Evolutionary conservation across 192 early-diverging fungal species (phyloP).

Genomic region (Spizellomyces punctatus): DNA sequence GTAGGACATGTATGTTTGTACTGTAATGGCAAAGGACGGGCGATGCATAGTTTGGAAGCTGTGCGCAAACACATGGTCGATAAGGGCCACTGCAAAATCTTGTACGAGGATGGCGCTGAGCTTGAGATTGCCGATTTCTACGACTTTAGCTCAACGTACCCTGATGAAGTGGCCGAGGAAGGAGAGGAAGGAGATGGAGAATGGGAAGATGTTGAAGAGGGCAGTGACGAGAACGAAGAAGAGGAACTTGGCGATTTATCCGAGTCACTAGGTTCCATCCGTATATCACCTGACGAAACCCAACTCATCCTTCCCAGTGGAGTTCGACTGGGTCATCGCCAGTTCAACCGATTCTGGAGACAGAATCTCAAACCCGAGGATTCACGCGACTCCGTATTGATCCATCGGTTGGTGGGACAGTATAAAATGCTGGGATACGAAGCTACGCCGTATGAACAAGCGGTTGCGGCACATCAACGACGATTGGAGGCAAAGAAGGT

Average conservation of each 20-base stretch:
- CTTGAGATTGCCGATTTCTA: conserved; percentile 94
- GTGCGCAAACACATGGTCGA: conserved; percentile 94
- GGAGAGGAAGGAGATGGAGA: conserved; percentile 44
- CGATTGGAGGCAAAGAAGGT: conserved; percentile 61
- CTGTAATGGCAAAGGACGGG: conserved; percentile 90
- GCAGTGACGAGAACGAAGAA: conserved; percentile 38
- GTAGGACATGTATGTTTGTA: conserved; percentile 94
- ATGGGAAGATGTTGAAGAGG: conserved; percentile 47
- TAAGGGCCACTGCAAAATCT: conserved; percentile 96
- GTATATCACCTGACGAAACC: conserved; percentile 76
- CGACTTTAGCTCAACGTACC: conserved; percentile 89
- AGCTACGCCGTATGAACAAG: conserved; percentile 32
- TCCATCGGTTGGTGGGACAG: conserved; percentile 75
- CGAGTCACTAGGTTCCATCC: conserved; percentile 17
- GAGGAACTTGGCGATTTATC: conserved; percentile 39
- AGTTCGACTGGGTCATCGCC: conserved; percentile 76
- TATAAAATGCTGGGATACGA: conserved; percentile 57
- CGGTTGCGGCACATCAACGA: conserved; percentile 41
- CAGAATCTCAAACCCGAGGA: conserved; percentile 66
- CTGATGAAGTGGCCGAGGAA: conserved; percentile 58
- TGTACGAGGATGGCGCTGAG: conserved; percentile 92
- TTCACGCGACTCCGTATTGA: conserved; percentile 74
- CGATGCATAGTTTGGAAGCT: conserved; percentile 81
- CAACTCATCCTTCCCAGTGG: conserved; percentile 89
- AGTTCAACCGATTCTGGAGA: conserved; percentile 80